Conservation (phyloP, 164 flowering plant species). For the Piper longum region DNA sequence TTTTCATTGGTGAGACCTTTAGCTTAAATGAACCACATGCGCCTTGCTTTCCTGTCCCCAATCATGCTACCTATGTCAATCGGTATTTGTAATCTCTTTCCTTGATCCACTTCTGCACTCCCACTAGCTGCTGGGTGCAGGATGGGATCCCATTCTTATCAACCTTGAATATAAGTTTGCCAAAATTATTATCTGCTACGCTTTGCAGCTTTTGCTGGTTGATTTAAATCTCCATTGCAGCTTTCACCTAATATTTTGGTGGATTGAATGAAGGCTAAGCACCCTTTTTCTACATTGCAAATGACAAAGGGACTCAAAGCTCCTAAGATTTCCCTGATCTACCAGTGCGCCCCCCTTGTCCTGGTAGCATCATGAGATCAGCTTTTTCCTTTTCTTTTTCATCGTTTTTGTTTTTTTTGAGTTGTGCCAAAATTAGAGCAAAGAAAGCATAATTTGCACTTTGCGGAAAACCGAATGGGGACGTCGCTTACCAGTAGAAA, state of each 20-base stretch:
- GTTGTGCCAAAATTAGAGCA: background rate
- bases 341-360: slow-evolving; percentile 15
- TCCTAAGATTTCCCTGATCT: slow-evolving; percentile 12
- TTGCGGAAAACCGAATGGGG: background rate
- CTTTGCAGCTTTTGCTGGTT: slow-evolving; percentile 19
- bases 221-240: slow-evolving; percentile 15
- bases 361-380: slow-evolving; percentile 8
- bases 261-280: slow-evolving; percentile 22
- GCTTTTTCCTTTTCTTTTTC: background rate
- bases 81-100: slow-evolving; percentile 30
- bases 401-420: background rate
- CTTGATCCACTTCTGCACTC: slow-evolving; percentile 8
- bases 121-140: slow-evolving; percentile 7
- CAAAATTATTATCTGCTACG: slow-evolving; percentile 6
- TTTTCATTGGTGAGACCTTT: slow-evolving; percentile 5
- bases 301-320: slow-evolving; percentile 14
- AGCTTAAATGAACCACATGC: slow-evolving; percentile 2
- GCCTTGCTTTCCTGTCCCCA: slow-evolving; percentile 22
- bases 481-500: background rate
- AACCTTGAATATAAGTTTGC: slow-evolving; percentile 5
- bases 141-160: slow-evolving; percentile 10
- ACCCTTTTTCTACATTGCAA: slow-evolving; percentile 21
- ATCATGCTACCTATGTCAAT: slow-evolving; percentile 26
- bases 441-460: background rate
- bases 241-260: slow-evolving; percentile 15